A percentile compares a stretch with the other conserved stretches of the same genome.
Evolutionary conservation across 345 rosid genomes (phyloP).

Genomic region (Gossypium arboreum): DNA sequence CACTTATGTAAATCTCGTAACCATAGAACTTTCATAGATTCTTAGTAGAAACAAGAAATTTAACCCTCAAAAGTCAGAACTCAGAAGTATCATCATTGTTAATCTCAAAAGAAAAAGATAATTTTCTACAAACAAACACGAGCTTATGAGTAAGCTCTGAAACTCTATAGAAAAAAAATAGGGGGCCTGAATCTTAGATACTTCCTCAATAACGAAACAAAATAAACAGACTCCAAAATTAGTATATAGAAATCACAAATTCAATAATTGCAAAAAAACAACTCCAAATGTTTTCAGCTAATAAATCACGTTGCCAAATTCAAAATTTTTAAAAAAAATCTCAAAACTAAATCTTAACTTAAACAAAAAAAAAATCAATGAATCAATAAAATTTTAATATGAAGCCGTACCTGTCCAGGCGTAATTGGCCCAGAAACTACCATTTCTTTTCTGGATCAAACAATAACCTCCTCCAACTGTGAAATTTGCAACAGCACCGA

Average conservation of each 20-base stretch:
- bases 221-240: not conserved
- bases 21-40: not conserved
- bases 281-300: conserved; percentile 7
- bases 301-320: conserved; percentile 8
- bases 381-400: conserved; percentile 10
- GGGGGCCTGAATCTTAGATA: not conserved
- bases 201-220: not conserved
- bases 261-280: not conserved
- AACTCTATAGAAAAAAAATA: not conserved
- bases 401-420: conserved; percentile 68
- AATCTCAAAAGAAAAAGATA: not conserved
- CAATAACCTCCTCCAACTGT: conserved; percentile 13
- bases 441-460: conserved; percentile 41
- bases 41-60: not conserved
- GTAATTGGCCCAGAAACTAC: conserved; percentile 63
- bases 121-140: not conserved
- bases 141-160: not conserved
- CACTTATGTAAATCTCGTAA: not conserved
- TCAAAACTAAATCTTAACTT: not conserved
- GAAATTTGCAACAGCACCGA: conserved; percentile 15
- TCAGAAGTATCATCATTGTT: not conserved
- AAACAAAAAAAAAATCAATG: not conserved
- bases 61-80: not conserved
- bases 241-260: not conserved
- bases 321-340: not conserved